phyloP scores from a whole-genome alignment of 2,329 filamentous ascomycete species.

The Colletotrichum incanum region DNA sequence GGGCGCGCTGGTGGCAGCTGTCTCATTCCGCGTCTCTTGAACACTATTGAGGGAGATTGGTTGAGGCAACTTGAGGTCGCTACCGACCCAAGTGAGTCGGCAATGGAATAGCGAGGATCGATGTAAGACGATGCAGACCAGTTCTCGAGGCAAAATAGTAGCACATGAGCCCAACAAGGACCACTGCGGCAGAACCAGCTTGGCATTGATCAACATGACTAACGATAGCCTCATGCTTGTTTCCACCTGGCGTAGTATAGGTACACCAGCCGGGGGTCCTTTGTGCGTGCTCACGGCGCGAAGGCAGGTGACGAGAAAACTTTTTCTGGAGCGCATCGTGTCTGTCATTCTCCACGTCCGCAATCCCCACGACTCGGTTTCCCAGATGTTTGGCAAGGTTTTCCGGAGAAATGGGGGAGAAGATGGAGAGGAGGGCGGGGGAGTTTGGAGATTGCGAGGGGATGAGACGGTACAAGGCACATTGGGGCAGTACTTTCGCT shows the following conservation, averaged over 20 bases:
- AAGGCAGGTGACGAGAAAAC: slow-evolving; percentile 5
- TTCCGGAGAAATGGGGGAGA: slow-evolving; percentile 35
- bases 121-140: slow-evolving; percentile 1
- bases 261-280: neutral
- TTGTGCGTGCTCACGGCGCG: neutral
- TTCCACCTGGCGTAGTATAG: neutral
- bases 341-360: neutral
- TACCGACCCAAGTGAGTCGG: neutral
- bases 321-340: slow-evolving; percentile 1
- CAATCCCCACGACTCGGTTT: slow-evolving; percentile 29
- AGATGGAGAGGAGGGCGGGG: slow-evolving; percentile 28
- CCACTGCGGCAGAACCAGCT: neutral
- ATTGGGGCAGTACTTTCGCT: neutral
- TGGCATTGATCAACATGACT: slow-evolving; percentile 15
- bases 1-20: slow-evolving; percentile 8
- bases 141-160: neutral
- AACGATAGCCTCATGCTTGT: neutral
- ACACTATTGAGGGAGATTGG: neutral
- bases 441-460: neutral
- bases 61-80: neutral
- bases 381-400: slow-evolving; percentile 31
- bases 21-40: neutral
- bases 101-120: neutral
- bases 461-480: neutral
- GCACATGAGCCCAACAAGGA: slow-evolving; percentile 18